Evolutionary conservation across 768 basidiomycete genomes (phyloP).

Genomic region (Lentinula sp.): DNA sequence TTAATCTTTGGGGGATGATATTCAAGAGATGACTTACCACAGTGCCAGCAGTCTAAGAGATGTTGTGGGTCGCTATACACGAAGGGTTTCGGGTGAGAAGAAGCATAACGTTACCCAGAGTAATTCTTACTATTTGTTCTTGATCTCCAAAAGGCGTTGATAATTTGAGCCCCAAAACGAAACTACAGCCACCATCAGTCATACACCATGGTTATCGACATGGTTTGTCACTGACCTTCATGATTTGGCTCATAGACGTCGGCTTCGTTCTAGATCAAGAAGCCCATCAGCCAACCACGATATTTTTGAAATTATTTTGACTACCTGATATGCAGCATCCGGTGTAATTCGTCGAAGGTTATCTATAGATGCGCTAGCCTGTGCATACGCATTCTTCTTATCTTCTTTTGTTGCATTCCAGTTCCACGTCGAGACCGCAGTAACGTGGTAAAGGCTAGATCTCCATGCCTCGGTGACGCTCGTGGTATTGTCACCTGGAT

Average conservation of each 20-base stretch:
- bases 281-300: not conserved
- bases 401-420: slow-evolving; percentile 37
- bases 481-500: slow-evolving; percentile 25
- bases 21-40: slow-evolving; percentile 9
- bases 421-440: slow-evolving; percentile 35
- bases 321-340: slow-evolving; percentile 38
- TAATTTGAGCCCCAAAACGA: slow-evolving; percentile 23
- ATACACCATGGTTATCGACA: not conserved
- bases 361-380: slow-evolving; percentile 31
- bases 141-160: slow-evolving; percentile 17
- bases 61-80: slow-evolving; percentile 17
- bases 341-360: slow-evolving; percentile 35
- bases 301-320: slow-evolving; percentile 4
- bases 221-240: slow-evolving; percentile 9
- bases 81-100: not conserved
- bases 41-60: slow-evolving; percentile 23
- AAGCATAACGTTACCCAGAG: not conserved
- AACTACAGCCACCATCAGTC: slow-evolving; percentile 1
- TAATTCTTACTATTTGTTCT: slow-evolving; percentile 20
- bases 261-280: slow-evolving; percentile 19
- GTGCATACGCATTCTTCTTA: slow-evolving; percentile 24
- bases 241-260: slow-evolving; percentile 23
- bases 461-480: slow-evolving; percentile 27
- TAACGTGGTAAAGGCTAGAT: slow-evolving; percentile 38
- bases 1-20: not conserved